These are phyloP conservation scores for Fusarium denticulatum DNA, from an alignment of 2,329 filamentous ascomycete species.

Conservation along the genomic window DNA sequence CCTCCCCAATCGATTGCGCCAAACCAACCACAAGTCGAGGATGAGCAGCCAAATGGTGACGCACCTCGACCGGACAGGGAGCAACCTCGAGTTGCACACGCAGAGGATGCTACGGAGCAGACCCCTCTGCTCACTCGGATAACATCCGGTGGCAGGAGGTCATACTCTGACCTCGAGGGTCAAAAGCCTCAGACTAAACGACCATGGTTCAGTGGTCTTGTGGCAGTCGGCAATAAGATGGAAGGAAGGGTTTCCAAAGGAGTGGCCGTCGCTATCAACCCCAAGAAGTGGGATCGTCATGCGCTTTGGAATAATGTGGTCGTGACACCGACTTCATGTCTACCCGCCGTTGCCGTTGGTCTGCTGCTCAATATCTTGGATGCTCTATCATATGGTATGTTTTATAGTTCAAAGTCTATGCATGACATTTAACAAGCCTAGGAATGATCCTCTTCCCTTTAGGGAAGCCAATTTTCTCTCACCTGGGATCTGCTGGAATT, in stretches of 20 bases:
- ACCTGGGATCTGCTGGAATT: slow-evolving; percentile 90
- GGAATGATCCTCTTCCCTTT: slow-evolving; percentile 95
- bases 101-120: slow-evolving; percentile 50
- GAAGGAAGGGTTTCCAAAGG: slow-evolving; percentile 46
- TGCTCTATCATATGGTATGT: slow-evolving; percentile 86
- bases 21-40: slow-evolving; percentile 20
- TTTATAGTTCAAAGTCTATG: not conserved
- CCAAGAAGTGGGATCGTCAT: slow-evolving; percentile 77
- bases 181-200: slow-evolving; percentile 54
- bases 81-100: slow-evolving; percentile 10
- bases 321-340: slow-evolving; percentile 72
- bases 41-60: slow-evolving; percentile 13
- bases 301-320: slow-evolving; percentile 72
- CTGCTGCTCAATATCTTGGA: slow-evolving; percentile 92
- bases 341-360: slow-evolving; percentile 90
- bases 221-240: slow-evolving; percentile 46
- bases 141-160: slow-evolving; percentile 44
- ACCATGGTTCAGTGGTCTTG: slow-evolving; percentile 49
- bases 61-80: slow-evolving; percentile 17
- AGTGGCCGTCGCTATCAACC: slow-evolving; percentile 59
- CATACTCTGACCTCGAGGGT: slow-evolving; percentile 59
- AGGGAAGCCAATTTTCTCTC: slow-evolving; percentile 84
- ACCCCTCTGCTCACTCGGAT: slow-evolving; percentile 59
- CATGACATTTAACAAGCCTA: slow-evolving; percentile 44
- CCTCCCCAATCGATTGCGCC: slow-evolving; percentile 53